A percentile compares a stretch with the other conserved stretches of the same genome.
These are phyloP conservation scores for Populus tomentosa DNA, from an alignment of 441 rosid species.

Conservation along the genomic window DNA sequence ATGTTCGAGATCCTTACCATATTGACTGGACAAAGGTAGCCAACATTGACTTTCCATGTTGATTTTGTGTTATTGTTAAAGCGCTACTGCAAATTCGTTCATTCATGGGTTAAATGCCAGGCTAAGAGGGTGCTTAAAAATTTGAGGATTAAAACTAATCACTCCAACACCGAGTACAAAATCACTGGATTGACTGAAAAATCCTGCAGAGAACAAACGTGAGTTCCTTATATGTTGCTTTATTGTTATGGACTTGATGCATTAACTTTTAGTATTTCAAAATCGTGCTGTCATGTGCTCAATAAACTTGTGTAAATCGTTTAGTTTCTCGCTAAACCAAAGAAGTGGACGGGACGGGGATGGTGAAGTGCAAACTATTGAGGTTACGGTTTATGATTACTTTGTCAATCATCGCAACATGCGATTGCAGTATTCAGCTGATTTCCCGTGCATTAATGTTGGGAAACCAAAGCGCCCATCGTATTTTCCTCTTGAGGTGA, in stretches of 20 bases:
- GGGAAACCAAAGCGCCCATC: conserved; percentile 6
- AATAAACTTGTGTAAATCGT: neutral
- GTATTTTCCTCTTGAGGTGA: neutral
- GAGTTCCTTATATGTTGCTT: neutral
- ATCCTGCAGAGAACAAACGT: conserved; percentile 1
- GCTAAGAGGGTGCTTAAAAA: neutral
- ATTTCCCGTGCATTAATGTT: conserved; percentile 3
- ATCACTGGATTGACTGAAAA: conserved; percentile 2
- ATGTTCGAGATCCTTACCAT: neutral
- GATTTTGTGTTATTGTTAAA: neutral
- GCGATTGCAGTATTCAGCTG: neutral
- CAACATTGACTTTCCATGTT: neutral
- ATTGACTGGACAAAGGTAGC: conserved; percentile 4
- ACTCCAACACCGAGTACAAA: conserved; percentile 5
- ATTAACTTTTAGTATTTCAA: neutral
- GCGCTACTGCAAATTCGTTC: neutral
- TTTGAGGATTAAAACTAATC: neutral
- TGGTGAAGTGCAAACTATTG: neutral
- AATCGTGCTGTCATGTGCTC: neutral
- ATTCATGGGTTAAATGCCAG: neutral
- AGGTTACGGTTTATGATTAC: neutral
- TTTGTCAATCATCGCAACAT: neutral
- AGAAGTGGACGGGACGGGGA: neutral
- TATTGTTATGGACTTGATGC: neutral
- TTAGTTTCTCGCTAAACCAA: conserved; percentile 1